These are phyloP conservation scores for Bertia moriformis DNA, from an alignment of 2,329 filamentous ascomycete species.

Conservation along the genomic window DNA sequence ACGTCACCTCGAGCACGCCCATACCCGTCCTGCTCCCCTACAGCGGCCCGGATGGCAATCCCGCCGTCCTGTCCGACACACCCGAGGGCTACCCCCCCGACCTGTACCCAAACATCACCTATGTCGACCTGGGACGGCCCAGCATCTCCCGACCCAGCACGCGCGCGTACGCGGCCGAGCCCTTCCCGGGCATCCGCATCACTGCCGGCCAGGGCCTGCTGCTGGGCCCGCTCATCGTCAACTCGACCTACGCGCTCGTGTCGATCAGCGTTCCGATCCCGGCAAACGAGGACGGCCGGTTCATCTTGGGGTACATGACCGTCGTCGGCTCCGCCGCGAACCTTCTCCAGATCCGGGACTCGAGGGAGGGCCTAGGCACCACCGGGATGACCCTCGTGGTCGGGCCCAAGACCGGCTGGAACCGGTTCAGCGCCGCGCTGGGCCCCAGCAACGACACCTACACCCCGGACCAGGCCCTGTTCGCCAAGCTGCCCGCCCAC, in stretches of 20 bases:
- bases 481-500: constrained; percentile 30
- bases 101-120: constrained; percentile 70
- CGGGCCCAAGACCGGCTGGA: constrained; percentile 51
- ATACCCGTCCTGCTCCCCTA: constrained; percentile 48
- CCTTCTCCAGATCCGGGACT: constrained; percentile 45
- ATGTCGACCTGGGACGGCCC: constrained; percentile 26
- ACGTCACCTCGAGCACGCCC: constrained; percentile 37
- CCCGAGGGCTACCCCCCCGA: constrained; percentile 53
- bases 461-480: constrained; percentile 16
- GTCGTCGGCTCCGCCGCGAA: constrained; percentile 56
- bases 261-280: constrained; percentile 72
- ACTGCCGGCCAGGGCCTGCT: constrained; percentile 43
- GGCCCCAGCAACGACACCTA: constrained; percentile 32
- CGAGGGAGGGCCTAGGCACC: constrained; percentile 53
- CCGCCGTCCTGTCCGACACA: constrained; percentile 44
- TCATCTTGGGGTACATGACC: constrained; percentile 73
- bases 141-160: constrained; percentile 25
- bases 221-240: constrained; percentile 61
- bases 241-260: constrained; percentile 59
- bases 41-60: constrained; percentile 35
- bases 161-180: constrained; percentile 26
- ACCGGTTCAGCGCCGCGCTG: constrained; percentile 37
- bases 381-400: constrained; percentile 60
- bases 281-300: constrained; percentile 41
- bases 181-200: constrained; percentile 33